Conservation (phyloP, 306 rosid genomes). For the Prunus kanzakura region DNA sequence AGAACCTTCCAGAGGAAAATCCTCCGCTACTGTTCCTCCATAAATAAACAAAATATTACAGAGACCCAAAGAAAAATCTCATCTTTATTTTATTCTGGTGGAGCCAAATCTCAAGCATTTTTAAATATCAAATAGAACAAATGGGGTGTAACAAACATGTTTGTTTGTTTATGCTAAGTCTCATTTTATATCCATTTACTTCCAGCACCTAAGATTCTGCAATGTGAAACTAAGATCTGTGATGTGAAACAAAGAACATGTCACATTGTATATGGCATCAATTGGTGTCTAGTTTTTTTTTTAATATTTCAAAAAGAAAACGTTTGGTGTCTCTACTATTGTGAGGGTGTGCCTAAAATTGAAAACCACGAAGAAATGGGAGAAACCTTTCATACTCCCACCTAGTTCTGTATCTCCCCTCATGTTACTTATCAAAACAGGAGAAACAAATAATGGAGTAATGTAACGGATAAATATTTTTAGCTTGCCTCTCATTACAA, state of each 20-base stretch:
- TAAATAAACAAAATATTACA: no score
- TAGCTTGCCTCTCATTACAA: no score
- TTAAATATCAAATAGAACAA: no score
- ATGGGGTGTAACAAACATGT: background rate
- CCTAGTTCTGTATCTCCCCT: accelerated
- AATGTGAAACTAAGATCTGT: background rate
- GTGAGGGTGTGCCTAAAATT: no score
- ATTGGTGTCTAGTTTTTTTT: background rate
- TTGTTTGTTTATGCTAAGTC: background rate
- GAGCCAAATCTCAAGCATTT: no score
- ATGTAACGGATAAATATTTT: no score
- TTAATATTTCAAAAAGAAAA: background rate
- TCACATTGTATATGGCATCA: background rate
- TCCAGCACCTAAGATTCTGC: background rate
- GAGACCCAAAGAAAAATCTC: no score
- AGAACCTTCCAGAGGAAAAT: no score
- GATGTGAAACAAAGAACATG: background rate
- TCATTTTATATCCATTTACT: background rate
- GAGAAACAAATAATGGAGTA: accelerated
- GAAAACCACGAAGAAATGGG: no score
- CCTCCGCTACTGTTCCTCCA: no score
- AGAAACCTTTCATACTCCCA: no score
- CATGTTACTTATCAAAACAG: accelerated
- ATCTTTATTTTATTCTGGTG: no score
- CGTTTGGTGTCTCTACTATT: background rate